These are phyloP conservation scores for Tothia fuscella DNA, from an alignment of 2,329 filamentous ascomycete genomes.

Conservation along the genomic window DNA sequence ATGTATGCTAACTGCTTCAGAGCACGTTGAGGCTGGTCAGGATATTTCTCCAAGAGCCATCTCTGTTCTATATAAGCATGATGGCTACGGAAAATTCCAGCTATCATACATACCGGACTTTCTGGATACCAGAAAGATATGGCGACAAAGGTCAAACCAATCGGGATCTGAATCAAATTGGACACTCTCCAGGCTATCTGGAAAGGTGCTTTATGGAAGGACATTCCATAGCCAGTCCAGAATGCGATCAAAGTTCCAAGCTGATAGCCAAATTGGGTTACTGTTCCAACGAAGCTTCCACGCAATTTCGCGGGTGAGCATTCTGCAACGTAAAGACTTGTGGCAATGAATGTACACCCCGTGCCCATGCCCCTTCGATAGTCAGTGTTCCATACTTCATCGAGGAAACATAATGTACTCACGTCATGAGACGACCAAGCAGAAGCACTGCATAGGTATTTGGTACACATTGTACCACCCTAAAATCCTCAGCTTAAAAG, in stretches of 20 bases:
- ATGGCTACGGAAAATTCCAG: too few relatives aligned
- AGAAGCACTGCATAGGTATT: conserved; percentile 31
- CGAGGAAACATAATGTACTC: conserved; percentile 10
- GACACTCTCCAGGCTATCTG: conserved; percentile 34
- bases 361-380: conserved; percentile 32
- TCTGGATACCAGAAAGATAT: conserved; percentile 30
- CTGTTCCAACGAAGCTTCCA: conserved; percentile 30
- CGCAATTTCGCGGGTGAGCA: conserved; percentile 28
- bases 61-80: too few relatives aligned
- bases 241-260: conserved; percentile 33
- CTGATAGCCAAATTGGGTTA: conserved; percentile 33
- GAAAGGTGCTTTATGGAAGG: conserved; percentile 27
- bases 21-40: conserved; percentile 21
- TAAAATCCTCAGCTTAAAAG: conserved; percentile 15
- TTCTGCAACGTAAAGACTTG: conserved; percentile 32
- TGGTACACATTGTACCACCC: conserved; percentile 29
- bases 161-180: conserved; percentile 31
- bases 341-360: conserved; percentile 31
- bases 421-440: conserved; percentile 29
- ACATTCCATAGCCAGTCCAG: conserved; percentile 34
- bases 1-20: conserved; percentile 22
- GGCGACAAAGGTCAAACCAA: conserved; percentile 26
- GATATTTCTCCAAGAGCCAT: conserved; percentile 26
- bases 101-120: too few relatives aligned
- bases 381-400: conserved; percentile 16